Conservation (phyloP, 495 filamentous ascomycete species). For the Penicillium nucicola region DNA sequence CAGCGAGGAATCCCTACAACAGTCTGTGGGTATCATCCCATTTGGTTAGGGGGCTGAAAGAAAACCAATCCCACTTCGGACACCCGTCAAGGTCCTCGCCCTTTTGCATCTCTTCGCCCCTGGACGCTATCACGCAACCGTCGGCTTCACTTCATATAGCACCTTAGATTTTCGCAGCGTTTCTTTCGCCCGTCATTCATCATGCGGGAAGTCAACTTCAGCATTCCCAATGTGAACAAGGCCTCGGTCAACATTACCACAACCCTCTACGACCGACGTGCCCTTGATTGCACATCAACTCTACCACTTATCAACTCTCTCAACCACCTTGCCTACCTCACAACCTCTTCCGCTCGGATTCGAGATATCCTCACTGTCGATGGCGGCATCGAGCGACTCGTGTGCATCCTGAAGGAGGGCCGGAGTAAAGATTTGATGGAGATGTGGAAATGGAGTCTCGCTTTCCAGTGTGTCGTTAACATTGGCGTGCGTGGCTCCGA, state of each 20-base stretch:
- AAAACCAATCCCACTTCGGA: conserved; percentile 4
- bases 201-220: conserved; percentile 99
- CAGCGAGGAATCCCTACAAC: conserved; percentile 13
- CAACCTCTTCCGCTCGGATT: conserved; percentile 96
- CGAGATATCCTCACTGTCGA: conserved; percentile 96
- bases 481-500: conserved; percentile 96
- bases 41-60: conserved; percentile 20
- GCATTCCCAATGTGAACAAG: conserved; percentile 99
- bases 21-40: conserved; percentile 12
- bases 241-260: conserved; percentile 98
- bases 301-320: conserved; percentile 96
- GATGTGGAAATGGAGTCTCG: conserved; percentile 99
- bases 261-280: conserved; percentile 93
- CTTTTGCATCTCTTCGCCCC: conserved; percentile 6
- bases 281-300: conserved; percentile 96
- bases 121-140: conserved; percentile 11
- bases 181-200: conserved; percentile 23
- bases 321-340: conserved; percentile 96
- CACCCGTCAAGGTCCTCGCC: conserved; percentile 22
- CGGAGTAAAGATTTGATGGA: conserved; percentile 97
- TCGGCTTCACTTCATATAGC: conserved; percentile 6
- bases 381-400: conserved; percentile 92
- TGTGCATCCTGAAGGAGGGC: conserved; percentile 96
- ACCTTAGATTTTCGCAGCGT: neutral
- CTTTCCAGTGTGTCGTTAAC: conserved; percentile 98